These are phyloP conservation scores for Sugiyamaella grinbergsii DNA, from an alignment of 1,139 yeast species.

Conservation along the genomic window DNA sequence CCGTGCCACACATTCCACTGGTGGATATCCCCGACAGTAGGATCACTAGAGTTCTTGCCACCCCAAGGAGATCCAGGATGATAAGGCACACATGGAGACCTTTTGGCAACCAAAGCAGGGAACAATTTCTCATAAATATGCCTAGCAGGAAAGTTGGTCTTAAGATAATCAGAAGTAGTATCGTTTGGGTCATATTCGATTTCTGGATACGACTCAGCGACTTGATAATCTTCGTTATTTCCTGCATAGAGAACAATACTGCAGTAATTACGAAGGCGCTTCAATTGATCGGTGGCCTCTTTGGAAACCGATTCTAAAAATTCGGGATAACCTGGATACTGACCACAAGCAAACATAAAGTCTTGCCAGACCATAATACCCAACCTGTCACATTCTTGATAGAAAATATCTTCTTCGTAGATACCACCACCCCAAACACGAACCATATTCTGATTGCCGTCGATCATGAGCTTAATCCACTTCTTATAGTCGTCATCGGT, in stretches of 20 bases:
- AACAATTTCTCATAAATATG: slow-evolving; percentile 46
- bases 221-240: slow-evolving; percentile 53
- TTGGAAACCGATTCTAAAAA: slow-evolving; percentile 42
- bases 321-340: slow-evolving; percentile 45
- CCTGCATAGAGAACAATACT: slow-evolving; percentile 29
- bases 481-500: slow-evolving; percentile 43
- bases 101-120: slow-evolving; percentile 41
- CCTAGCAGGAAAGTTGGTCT: slow-evolving; percentile 49
- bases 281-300: slow-evolving; percentile 46
- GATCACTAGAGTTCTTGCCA: slow-evolving; percentile 43
- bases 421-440: slow-evolving; percentile 56
- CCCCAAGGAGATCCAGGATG: slow-evolving; percentile 52
- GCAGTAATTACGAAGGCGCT: slow-evolving; percentile 44
- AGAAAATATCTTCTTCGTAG: slow-evolving; percentile 49
- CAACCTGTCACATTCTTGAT: slow-evolving; percentile 48
- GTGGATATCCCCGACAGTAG: slow-evolving; percentile 50
- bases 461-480: slow-evolving; percentile 43
- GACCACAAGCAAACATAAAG: slow-evolving; percentile 57
- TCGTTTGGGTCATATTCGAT: slow-evolving; percentile 44
- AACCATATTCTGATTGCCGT: slow-evolving; percentile 51
- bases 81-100: slow-evolving; percentile 43
- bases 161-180: slow-evolving; percentile 40
- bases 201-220: slow-evolving; percentile 44
- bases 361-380: slow-evolving; percentile 56
- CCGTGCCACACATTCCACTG: slow-evolving; percentile 60